Evolutionary conservation across 1,284 basidiomycete species (phyloP).

Genomic region (Ceratobasidium sp.): DNA sequence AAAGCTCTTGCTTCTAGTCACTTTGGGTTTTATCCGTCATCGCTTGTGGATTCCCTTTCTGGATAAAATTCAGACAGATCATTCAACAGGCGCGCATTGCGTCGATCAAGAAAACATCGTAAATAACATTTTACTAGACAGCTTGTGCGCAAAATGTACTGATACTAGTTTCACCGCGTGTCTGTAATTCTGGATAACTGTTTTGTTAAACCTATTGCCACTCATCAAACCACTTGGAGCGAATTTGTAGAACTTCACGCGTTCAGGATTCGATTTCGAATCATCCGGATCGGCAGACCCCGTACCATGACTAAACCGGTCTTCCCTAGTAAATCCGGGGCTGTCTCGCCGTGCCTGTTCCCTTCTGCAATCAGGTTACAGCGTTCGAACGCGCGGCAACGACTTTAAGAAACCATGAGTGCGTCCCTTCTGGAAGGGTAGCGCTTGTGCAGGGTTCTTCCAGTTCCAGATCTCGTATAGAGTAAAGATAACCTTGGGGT

Average conservation of each 20-base stretch:
- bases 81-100: conserved; percentile 77
- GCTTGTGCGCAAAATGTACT: neutral
- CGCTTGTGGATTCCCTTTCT: conserved; percentile 68
- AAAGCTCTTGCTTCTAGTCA: conserved; percentile 45
- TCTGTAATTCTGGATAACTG: neutral
- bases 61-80: conserved; percentile 65
- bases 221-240: conserved; percentile 5
- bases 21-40: conserved; percentile 66
- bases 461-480: conserved; percentile 6
- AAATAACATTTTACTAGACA: neutral
- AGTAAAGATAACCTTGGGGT: neutral
- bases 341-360: neutral
- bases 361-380: neutral
- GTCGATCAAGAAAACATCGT: conserved; percentile 73
- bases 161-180: neutral
- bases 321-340: neutral
- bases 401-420: neutral
- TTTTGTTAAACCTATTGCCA: neutral
- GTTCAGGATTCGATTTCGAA: conserved; percentile 6
- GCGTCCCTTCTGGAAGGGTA: neutral
- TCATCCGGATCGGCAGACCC: neutral
- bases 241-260: neutral
- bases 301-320: neutral
- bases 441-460: neutral
- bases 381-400: neutral